Percentiles rank a stretch among this genome's conserved stretches.
Evolutionary conservation across 1,284 basidiomycete species (phyloP).

Genomic region (Neolentinus lepideus): DNA sequence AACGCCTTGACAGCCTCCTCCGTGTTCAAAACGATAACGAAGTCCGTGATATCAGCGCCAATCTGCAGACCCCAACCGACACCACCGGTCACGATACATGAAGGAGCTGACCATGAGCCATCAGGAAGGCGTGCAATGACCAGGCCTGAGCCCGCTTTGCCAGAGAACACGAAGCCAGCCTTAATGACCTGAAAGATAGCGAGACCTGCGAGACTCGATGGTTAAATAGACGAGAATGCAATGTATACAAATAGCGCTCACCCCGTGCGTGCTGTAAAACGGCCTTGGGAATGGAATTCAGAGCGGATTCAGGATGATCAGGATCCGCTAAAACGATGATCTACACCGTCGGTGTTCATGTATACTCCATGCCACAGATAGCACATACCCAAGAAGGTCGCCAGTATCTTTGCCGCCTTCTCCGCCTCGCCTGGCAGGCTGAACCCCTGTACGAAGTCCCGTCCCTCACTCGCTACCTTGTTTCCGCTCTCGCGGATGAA

Average conservation of each 20-base stretch:
- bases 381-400: conserved; percentile 76
- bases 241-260: conserved; percentile 21
- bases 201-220: conserved; percentile 50
- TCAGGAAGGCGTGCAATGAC: conserved; percentile 94
- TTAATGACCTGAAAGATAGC: conserved; percentile 95
- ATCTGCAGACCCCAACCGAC: conserved; percentile 96
- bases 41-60: conserved; percentile 84
- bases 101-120: conserved; percentile 96
- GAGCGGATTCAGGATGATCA: conserved; percentile 79
- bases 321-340: conserved; percentile 69
- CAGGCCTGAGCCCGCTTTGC: conserved; percentile 91
- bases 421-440: conserved; percentile 83
- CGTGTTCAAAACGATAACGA: conserved; percentile 92
- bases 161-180: conserved; percentile 94
- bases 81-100: conserved; percentile 95
- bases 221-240: neutral
- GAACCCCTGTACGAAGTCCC: conserved; percentile 78
- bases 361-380: neutral
- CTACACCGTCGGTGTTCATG: neutral
- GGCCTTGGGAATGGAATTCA: conserved; percentile 93
- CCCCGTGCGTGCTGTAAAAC: conserved; percentile 88
- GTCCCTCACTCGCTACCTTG: conserved; percentile 63
- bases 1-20: conserved; percentile 96
- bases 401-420: conserved; percentile 88
- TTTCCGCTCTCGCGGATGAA: conserved; percentile 61